Base-by-base conservation (phyloP, 352 stramenopile species). In the Phytophthora lateralis region DNA sequence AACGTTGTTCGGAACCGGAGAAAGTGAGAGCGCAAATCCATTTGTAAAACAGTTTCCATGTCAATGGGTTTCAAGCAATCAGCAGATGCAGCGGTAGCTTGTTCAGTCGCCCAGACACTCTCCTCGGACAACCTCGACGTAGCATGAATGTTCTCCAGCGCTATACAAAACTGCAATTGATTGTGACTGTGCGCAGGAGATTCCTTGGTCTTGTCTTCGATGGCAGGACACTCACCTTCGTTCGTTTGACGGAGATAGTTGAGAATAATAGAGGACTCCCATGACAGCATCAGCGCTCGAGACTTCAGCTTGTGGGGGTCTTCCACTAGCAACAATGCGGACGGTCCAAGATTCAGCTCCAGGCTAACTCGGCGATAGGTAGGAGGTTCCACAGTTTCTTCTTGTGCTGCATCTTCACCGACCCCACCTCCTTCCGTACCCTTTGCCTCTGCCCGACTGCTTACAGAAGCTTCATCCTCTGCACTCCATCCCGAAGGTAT, bases 21-120 rank as follows among this genome's bases (percentile, higher is more conserved):
- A 44, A 92, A 92, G 20, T 71, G 67, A 3, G 69, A 85, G 12
- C 52, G 68, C 24, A 92, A 71, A 54, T 92, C 81, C 55, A 91
- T 72, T 37, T 91, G 82, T n/a, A 92, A 55, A 11, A 84, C 71
- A 12, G 70, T 81, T 39, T 92, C 82, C 26, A 95, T 66, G 21
- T 76, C 69, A 46, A 91, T 91, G 0, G 81, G 82, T 60, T 94
- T 94, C 6, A 95, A 70, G 24, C 85, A 92, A 64, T 94, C 85
- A 3, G 82, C 82, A 39, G 73, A 81, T 49, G 69, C 63, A 41
- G 58, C 55, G 21, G 78, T 76, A 38, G 80, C 66, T 47, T 66
- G 69, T 18, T 71, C 76, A 6, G 68, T 65, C 27, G 61, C 68
- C 82, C 85, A 92, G 9, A 92, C 66, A 48, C 83, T 90, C n/a